Conservation (phyloP, 345 rosid genomes). For the Lepidium africanum region DNA sequence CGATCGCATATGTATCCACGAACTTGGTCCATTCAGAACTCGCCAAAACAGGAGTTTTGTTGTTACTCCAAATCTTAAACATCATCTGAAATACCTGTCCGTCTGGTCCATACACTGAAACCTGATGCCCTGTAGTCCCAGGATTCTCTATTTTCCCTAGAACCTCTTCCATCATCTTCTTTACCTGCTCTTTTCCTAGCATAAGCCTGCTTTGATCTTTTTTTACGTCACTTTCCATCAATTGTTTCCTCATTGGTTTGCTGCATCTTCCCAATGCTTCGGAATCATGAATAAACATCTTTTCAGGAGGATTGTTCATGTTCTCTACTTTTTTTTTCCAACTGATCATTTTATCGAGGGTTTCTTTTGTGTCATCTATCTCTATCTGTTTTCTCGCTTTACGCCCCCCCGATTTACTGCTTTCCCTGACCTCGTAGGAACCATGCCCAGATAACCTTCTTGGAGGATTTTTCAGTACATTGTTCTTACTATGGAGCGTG, state of each 20-base stretch:
- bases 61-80: not conserved
- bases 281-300: not conserved
- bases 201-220: not conserved
- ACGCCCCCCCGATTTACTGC: not conserved
- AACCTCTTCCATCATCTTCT: not conserved
- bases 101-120: constrained; percentile 7
- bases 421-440: not conserved
- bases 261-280: not conserved
- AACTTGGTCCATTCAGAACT: not conserved
- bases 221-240: constrained; percentile 1
- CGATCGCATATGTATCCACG: not conserved
- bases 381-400: no score
- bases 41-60: not conserved
- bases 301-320: not conserved
- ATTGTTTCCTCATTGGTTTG: not conserved
- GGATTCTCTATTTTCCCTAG: not conserved
- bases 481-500: not conserved
- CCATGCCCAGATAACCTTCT: not conserved
- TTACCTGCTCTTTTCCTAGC: not conserved
- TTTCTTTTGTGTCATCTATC: not conserved
- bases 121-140: not conserved
- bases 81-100: not conserved
- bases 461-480: not conserved
- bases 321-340: not conserved
- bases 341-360: not conserved